Evolutionary conservation across 2,329 filamentous ascomycete species (phyloP), one percentile per base, ranked within the genome.

Genomic region (Colletotrichum coccodes): DNA sequence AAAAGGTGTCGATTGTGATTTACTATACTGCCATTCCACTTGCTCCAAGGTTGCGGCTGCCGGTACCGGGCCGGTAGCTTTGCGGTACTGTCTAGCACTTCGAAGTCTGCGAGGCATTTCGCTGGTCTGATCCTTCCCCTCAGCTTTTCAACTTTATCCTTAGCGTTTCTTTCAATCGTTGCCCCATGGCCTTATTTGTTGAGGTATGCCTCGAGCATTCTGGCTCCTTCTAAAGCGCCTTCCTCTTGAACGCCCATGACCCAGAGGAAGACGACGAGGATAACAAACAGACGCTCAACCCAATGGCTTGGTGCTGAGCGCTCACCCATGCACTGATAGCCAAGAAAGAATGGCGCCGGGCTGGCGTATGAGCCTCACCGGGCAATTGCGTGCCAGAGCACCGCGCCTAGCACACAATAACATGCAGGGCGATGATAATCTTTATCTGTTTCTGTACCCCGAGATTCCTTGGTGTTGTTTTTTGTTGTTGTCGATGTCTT

Each of bases 301-400:
- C 52, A 30, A 23, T 16, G 53, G 44, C 46, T 65, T 54, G 47
- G 65, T 42, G 28, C 54, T 68, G 61, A 56, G 65, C 65, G 47
- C 44, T 40, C n/a, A 54, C 65, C 65, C 65, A 64, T 65, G 65
- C 53, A 40, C 60, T 21, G 38, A 23, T n/a, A 30, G 65, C 53
- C 60, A 42, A 64, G 38, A 68, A 58, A 34, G 28, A 32, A 30
- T 8, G 52, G 52, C 52, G 52, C 26, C 32, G 49, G 6, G 30
- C 44, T 36, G 28, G 38, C 36, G 30, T 60, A 65, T 60, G 52
- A 46, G 56, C n/a, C 52, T 57, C 64, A 44, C 32, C n/a, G n/a
- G 40, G 54, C 44, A 38, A 12, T 18, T 36, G 49, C 52, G 16
- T 68, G 59, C 64, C 63, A 54, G 40, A 53, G 40, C 57, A 64